phyloP scores from a whole-genome alignment of 2,329 filamentous ascomycete genomes.

The Diaporthe sp. region DNA sequence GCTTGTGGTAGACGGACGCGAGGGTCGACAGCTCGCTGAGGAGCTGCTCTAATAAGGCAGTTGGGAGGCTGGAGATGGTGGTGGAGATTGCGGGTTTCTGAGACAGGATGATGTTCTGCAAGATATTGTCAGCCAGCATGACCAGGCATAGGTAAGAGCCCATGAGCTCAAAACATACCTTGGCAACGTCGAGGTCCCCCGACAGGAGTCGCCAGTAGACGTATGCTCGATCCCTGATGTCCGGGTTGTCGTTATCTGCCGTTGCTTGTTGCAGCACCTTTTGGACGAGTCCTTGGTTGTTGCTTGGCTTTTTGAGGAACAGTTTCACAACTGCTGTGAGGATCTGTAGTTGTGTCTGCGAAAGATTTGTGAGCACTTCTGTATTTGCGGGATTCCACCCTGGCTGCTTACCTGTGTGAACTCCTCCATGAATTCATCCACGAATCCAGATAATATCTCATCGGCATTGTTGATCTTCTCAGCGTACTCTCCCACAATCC shows the following conservation, averaged over 20 bases:
- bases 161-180: slow-evolving; percentile 63
- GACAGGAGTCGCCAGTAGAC: slow-evolving; percentile 98
- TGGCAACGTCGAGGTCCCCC: slow-evolving; percentile 89
- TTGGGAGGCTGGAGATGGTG: slow-evolving; percentile 90
- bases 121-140: neutral
- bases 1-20: slow-evolving; percentile 98
- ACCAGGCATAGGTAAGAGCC: neutral
- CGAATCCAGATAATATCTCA: slow-evolving; percentile 90
- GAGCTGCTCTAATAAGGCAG: slow-evolving; percentile 87
- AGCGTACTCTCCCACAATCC: slow-evolving; percentile 99
- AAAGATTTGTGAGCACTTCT: slow-evolving; percentile 35
- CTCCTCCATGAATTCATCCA: slow-evolving; percentile 94
- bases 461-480: slow-evolving; percentile 99
- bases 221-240: slow-evolving; percentile 96
- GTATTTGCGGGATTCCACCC: neutral
- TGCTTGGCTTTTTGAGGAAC: slow-evolving; percentile 95
- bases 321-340: slow-evolving; percentile 97
- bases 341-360: slow-evolving; percentile 94
- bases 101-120: slow-evolving; percentile 85
- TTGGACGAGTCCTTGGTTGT: slow-evolving; percentile 89
- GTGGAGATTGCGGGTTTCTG: slow-evolving; percentile 94
- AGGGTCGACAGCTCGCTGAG: slow-evolving; percentile 92
- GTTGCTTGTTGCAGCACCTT: slow-evolving; percentile 95
- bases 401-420: slow-evolving; percentile 81
- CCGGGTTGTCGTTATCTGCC: slow-evolving; percentile 95